Base-by-base conservation (phyloP, 306 rosid species). In the Chamaecrista fasciculata region DNA sequence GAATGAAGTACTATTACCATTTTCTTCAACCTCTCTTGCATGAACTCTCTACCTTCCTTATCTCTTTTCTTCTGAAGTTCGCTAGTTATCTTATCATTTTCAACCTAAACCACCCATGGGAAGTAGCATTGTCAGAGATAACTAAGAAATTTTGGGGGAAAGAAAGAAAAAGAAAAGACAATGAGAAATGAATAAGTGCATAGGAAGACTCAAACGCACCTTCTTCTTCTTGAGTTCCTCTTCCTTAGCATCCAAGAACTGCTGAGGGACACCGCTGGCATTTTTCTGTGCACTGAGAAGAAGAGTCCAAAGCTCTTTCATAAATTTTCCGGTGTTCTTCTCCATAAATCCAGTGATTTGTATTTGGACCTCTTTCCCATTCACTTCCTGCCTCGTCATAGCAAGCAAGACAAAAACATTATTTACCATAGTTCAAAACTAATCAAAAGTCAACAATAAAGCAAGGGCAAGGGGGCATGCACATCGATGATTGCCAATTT, bases 271-370 rank as follows among this genome's bases (percentile, higher is more conserved):
- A 60, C 99, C 96, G 33, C 95, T 91, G 59, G 92, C 86, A 80
- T 87, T 95, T 67, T 81, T 87, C 79, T 95, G 97, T 0, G 99
- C 97, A 81, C 95, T 95, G 64, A 94, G 88, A 70, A 94, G 96
- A 56, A 85, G 97, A 0, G 81, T 60, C 96, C 99, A 94, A 21
- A 94, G 97, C 81, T 94, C 99, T 64, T 84, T 94, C 99, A 94
- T 94, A 81, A 94, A 94, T 88, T 91, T 94, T 24, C 84, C 95
- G 49, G 97, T 95, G 80, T 91, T 91, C 28, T 91, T 91, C 77
- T 91, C 99, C 99, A 95, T 95, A 71, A 95, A 95, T 20, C 99
- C 99, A 62, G 99, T 95, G 75, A 95, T 89, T 20, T 85, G 86
- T 77, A 95, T 91, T 80, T 95, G 99, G 46, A 95, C 78, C 79